Conservation (phyloP, 305 asterid species). For the Solanum hybrid region DNA sequence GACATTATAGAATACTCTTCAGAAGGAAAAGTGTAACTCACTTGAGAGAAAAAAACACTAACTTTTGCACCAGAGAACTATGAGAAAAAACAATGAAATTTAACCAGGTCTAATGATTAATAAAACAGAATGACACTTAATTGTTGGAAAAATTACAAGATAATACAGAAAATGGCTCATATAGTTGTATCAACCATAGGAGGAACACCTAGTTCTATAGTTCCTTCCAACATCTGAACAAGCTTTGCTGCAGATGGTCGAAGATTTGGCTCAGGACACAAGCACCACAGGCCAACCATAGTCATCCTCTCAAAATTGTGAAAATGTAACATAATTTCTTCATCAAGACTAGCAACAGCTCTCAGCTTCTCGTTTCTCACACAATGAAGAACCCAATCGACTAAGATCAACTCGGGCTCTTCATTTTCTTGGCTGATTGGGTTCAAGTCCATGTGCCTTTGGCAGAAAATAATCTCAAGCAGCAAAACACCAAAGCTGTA, state of each 20-base stretch:
- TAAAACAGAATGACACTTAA: neutral
- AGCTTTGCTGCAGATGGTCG: slow-evolving; percentile 5
- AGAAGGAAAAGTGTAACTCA: neutral
- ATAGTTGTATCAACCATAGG: neutral
- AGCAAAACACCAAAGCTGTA: slow-evolving; percentile 21
- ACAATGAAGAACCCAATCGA: slow-evolving; percentile 4
- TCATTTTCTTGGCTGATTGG: neutral
- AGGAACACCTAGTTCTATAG: neutral
- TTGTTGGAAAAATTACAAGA: neutral
- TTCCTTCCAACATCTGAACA: slow-evolving; percentile 9
- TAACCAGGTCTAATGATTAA: neutral
- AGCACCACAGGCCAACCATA: slow-evolving; percentile 6
- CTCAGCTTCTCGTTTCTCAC: neutral
- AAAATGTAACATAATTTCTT: neutral
- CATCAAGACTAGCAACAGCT: neutral
- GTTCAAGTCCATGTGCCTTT: slow-evolving; percentile 6
- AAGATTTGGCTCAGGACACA: neutral
- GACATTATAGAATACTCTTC: neutral
- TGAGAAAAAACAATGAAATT: neutral
- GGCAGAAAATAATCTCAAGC: slow-evolving; percentile 2
- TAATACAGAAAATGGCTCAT: neutral
- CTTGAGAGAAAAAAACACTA: neutral
- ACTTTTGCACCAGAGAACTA: neutral
- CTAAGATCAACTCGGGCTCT: neutral
- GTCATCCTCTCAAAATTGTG: neutral